These are phyloP conservation scores for Rusavskia elegans DNA, from an alignment of 495 filamentous ascomycete genomes.

Conservation along the genomic window DNA sequence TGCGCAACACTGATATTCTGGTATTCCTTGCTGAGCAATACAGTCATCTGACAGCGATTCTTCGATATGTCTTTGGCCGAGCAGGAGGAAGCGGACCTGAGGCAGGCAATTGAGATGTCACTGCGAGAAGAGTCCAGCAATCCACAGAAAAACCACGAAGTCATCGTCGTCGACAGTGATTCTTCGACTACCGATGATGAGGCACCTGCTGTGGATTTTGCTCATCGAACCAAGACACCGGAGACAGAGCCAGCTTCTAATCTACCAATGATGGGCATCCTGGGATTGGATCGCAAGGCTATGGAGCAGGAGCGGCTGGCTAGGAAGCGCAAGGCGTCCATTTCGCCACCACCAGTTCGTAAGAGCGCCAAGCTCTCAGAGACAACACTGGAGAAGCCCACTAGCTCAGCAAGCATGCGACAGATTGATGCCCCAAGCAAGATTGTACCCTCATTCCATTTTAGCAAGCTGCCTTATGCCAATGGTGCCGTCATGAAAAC, in stretches of 20 bases:
- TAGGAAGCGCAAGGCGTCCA: conserved; percentile 38
- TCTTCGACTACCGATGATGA: conserved; percentile 1
- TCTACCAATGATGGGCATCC: conserved; percentile 13
- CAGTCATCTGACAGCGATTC: neutral
- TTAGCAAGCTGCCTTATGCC: conserved; percentile 38
- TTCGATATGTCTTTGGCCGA: no score
- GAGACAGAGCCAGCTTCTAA: neutral
- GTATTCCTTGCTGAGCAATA: neutral
- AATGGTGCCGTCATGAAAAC: conserved; percentile 71
- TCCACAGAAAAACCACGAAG: neutral
- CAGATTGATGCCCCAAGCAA: neutral
- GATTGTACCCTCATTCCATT: neutral
- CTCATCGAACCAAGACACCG: neutral
- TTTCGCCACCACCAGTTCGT: conserved; percentile 22
- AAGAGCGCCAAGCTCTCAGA: neutral
- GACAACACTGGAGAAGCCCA: neutral
- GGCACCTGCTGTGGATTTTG: neutral
- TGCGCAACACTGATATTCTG: no score
- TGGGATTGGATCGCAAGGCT: conserved; percentile 53
- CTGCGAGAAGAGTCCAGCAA: conserved; percentile 15
- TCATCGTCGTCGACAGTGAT: conserved; percentile 17
- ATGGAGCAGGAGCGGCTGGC: conserved; percentile 81
- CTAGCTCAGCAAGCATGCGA: neutral
- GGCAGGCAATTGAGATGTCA: conserved; percentile 37
- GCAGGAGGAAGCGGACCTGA: conserved; percentile 30